A percentile compares a stretch with the other conserved stretches of the same genome.
Conservation (phyloP, 2,329 filamentous ascomycete species). For the Scortechinia acanthostroma region DNA sequence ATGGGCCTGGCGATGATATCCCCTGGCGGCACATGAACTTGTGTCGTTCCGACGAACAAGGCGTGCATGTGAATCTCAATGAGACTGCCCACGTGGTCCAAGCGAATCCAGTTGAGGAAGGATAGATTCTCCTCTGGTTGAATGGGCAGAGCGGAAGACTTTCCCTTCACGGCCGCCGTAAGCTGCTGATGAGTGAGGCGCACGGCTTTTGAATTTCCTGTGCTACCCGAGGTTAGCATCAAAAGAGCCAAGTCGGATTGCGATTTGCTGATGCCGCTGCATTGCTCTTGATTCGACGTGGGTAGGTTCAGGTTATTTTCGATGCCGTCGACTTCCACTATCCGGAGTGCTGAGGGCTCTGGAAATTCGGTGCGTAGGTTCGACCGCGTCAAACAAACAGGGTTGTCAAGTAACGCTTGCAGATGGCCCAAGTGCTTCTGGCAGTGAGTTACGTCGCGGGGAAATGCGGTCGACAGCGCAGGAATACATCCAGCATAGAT, state of each 20-base stretch:
- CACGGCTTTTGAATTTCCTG: conserved; percentile 41
- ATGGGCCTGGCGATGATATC: conserved; percentile 28
- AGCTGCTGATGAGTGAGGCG: conserved; percentile 31
- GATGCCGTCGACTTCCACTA: no score
- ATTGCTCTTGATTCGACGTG: background rate
- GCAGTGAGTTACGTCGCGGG: conserved; percentile 8
- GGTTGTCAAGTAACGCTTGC: background rate
- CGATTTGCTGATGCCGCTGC: background rate
- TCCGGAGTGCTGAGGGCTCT: no score
- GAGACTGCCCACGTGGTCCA: conserved; percentile 45
- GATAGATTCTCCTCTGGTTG: conserved; percentile 15
- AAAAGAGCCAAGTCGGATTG: conserved; percentile 18
- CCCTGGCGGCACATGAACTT: conserved; percentile 33
- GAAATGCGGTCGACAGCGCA: conserved; percentile 9
- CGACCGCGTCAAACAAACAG: background rate
- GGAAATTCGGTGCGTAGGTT: background rate
- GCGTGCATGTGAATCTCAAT: conserved; percentile 42
- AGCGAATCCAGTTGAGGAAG: conserved; percentile 37
- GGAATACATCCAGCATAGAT: conserved; percentile 10
- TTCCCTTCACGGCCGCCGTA: conserved; percentile 27
- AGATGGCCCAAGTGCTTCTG: conserved; percentile 8
- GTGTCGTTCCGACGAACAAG: conserved; percentile 25
- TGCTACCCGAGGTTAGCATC: conserved; percentile 45
- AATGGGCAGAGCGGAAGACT: conserved; percentile 14
- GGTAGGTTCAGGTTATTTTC: background rate